Conservation (phyloP, 768 basidiomycete species). For the Harrya chromipes region DNA sequence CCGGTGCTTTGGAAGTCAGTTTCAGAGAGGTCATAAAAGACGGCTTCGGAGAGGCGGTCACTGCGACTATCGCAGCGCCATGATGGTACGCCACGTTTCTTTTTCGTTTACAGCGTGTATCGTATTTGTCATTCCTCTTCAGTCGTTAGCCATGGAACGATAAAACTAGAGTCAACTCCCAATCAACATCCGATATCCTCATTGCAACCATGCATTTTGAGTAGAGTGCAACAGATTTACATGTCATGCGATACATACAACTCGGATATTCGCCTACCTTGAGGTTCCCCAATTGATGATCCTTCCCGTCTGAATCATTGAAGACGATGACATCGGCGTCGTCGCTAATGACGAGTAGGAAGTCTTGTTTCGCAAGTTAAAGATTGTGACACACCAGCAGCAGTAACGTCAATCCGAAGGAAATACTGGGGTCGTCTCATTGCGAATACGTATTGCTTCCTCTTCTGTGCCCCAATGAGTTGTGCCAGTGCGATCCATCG, state of each 20-base stretch:
- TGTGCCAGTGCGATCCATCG: too few relatives aligned
- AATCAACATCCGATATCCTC: conserved; percentile 51
- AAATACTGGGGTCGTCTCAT: too few relatives aligned
- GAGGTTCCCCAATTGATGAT: too few relatives aligned
- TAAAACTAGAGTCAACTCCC: conserved; percentile 24
- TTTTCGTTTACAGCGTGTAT: neutral
- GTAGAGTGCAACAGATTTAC: conserved; percentile 11
- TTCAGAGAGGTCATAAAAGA: conserved; percentile 37
- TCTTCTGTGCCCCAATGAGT: too few relatives aligned
- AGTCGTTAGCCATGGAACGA: conserved; percentile 9
- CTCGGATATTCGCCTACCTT: too few relatives aligned
- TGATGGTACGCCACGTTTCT: conserved; percentile 12
- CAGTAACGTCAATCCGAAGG: too few relatives aligned
- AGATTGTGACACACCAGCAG: too few relatives aligned
- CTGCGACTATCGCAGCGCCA: conserved; percentile 23
- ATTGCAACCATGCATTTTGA: conserved; percentile 44
- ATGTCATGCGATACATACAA: conserved; percentile 7
- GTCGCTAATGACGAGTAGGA: too few relatives aligned
- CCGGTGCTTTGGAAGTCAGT: conserved; percentile 37
- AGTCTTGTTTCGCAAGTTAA: too few relatives aligned
- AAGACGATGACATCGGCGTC: too few relatives aligned
- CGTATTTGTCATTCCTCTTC: neutral
- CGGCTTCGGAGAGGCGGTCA: conserved; percentile 33
- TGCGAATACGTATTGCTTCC: too few relatives aligned
- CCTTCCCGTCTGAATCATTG: too few relatives aligned